Evolutionary conservation across 306 rosid species (phyloP), one percentile per base, ranked within the genome.

Genomic region (Betula pendula): DNA sequence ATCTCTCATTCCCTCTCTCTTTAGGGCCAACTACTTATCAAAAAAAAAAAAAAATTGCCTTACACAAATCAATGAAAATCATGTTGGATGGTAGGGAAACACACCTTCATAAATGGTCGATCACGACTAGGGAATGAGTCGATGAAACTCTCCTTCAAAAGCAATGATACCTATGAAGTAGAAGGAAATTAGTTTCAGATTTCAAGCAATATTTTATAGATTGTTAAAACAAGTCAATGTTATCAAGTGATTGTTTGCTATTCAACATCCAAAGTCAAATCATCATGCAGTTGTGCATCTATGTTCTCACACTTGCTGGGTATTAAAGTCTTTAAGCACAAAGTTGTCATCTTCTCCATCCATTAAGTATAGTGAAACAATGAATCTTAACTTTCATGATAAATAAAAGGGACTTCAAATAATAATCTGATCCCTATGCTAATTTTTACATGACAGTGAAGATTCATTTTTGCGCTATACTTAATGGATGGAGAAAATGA

Each of bases 41-140:
- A 35, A 35, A 35, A 35, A 38, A 5, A 5, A 38, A 38, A 38
- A 5, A 38, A 38, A 38, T 38, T 38, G 44, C 20, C 17, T 25
- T 31, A 73, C 51, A 71, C 20, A 16, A 70, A 84, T 47, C 13
- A 58, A 27, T 63, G 62, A 9, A 78, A 75, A 43, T 1, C 50
- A 70, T 42, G 62, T 70, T 59, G 69, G 52, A 80, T 71, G 81
- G 22, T 72, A 49, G 77, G 25, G 44, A 78, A 71, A 68, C 86
- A 65, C 52, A 96, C 99, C 99, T 96, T 96, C 98, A 96, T 88
- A 88, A 96, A 96, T 69, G 99, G 86, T 49, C 87, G 94, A 84
- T 92, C 99, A 8, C 92, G 96, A 68, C 83, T 82, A 45, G 97
- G 90, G 78, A 89, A 92, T 10, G 99, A 96, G 82, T 96, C 97